phyloP scores from a whole-genome alignment of 148 eudicot genomes.

The Nepenthes mirabilis region DNA sequence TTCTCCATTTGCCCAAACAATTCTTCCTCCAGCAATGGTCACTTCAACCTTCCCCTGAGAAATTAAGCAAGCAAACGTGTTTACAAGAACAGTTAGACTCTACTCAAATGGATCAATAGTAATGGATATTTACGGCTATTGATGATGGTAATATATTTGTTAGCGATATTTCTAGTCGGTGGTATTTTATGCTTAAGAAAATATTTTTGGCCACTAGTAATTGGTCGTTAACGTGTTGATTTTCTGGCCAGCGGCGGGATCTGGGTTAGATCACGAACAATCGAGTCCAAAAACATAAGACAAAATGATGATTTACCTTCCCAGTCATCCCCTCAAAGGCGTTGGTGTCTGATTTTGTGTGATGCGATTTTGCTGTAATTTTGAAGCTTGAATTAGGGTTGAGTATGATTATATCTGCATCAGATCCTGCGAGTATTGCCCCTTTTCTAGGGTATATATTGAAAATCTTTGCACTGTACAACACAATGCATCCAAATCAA shows the following conservation, averaged over 20 bases:
- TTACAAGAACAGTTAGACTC: background rate
- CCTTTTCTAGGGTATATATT: conserved; percentile 95
- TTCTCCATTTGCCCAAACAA: conserved; percentile 73
- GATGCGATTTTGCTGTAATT: conserved; percentile 61
- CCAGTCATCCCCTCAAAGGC: conserved; percentile 80
- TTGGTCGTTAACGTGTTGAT: no score
- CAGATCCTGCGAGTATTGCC: conserved; percentile 87
- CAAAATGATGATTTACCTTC: conserved; percentile 41
- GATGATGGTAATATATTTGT: no score
- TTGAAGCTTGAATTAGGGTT: conserved; percentile 81
- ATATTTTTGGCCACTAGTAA: no score
- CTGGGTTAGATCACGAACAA: background rate
- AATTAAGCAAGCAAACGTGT: conserved; percentile 1
- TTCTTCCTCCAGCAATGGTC: conserved; percentile 84
- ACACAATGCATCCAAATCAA: background rate
- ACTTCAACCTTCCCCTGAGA: conserved; percentile 86
- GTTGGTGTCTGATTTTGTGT: conserved; percentile 74
- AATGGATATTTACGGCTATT: no score
- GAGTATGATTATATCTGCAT: conserved; percentile 90
- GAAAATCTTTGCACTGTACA: conserved; percentile 71
- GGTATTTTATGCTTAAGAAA: no score
- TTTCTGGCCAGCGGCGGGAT: no score
- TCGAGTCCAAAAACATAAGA: background rate
- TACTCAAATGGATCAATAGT: no score
- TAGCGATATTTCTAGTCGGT: no score